phyloP scores from a whole-genome alignment of 495 filamentous ascomycete genomes.

The Jackrogersella minutella region DNA sequence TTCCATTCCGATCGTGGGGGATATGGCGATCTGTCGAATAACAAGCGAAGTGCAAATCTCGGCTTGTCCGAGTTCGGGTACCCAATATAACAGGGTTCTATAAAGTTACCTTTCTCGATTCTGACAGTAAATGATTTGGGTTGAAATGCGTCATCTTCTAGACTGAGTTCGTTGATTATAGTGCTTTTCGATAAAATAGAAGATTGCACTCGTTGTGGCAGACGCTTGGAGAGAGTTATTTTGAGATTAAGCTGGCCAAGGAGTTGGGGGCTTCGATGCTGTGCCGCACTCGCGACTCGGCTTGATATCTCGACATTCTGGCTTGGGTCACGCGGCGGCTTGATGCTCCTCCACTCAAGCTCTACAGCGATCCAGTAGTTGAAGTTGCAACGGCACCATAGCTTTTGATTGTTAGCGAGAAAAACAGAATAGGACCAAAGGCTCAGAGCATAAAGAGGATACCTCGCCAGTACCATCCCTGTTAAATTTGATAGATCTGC shows the following conservation, averaged over 20 bases:
- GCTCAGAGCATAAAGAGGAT: too few species aligned
- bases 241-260: constrained; percentile 43
- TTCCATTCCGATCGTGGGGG: constrained; percentile 42
- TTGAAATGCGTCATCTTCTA: constrained; percentile 43
- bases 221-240: constrained; percentile 38
- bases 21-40: constrained; percentile 46
- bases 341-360: constrained; percentile 41
- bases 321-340: constrained; percentile 14
- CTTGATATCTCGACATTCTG: neutral
- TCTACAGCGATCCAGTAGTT: constrained; percentile 37
- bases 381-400: constrained; percentile 39
- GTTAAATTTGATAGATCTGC: constrained; percentile 42
- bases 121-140: constrained; percentile 41
- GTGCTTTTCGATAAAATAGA: constrained; percentile 14
- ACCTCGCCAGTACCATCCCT: constrained; percentile 44
- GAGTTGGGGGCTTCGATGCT: constrained; percentile 24
- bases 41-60: constrained; percentile 39
- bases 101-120: constrained; percentile 45
- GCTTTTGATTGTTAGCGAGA: constrained; percentile 30
- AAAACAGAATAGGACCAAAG: neutral
- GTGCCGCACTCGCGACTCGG: constrained; percentile 13
- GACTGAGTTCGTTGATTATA: constrained; percentile 29
- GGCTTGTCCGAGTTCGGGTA: neutral
- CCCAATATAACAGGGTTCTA: constrained; percentile 23
- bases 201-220: constrained; percentile 15